Evolutionary conservation across 345 rosid species (phyloP).

Genomic region (Abelmoschus esculentus): DNA sequence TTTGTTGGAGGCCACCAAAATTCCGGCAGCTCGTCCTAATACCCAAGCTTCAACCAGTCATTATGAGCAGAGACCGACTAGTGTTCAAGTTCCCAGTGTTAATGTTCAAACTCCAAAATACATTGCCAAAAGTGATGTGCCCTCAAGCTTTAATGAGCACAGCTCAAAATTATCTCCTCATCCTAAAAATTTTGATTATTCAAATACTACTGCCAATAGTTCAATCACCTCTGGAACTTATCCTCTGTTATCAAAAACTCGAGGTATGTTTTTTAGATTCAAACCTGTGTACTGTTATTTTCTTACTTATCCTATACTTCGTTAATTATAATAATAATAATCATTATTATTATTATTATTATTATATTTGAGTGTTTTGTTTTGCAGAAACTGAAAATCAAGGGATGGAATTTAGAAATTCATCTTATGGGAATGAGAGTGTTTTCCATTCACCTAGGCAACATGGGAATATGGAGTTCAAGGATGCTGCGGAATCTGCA

Average conservation of each 20-base stretch:
- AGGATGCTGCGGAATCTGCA: constrained; percentile 94
- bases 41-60: constrained; percentile 19
- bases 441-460: constrained; percentile 24
- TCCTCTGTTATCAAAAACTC: constrained; percentile 26
- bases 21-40: constrained; percentile 28
- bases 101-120: constrained; percentile 23
- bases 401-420: constrained; percentile 31
- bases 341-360: constrained; percentile 9
- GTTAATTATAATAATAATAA: too few species aligned
- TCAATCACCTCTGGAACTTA: constrained; percentile 12
- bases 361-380: background rate
- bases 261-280: constrained; percentile 22
- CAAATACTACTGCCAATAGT: constrained; percentile 16
- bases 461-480: constrained; percentile 62
- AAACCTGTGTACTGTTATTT: background rate
- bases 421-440: constrained; percentile 29
- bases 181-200: constrained; percentile 22
- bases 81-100: constrained; percentile 22
- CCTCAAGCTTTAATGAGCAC: constrained; percentile 21
- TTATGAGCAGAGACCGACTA: constrained; percentile 26
- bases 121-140: constrained; percentile 26
- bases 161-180: constrained; percentile 29
- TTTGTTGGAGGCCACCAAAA: constrained; percentile 25
- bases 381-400: constrained; percentile 37
- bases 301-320: background rate